Percentiles rank a stretch among this genome's conserved stretches.
Evolutionary conservation across 192 early-diverging fungal species (phyloP).

Genomic region (Geranomyces variabilis): DNA sequence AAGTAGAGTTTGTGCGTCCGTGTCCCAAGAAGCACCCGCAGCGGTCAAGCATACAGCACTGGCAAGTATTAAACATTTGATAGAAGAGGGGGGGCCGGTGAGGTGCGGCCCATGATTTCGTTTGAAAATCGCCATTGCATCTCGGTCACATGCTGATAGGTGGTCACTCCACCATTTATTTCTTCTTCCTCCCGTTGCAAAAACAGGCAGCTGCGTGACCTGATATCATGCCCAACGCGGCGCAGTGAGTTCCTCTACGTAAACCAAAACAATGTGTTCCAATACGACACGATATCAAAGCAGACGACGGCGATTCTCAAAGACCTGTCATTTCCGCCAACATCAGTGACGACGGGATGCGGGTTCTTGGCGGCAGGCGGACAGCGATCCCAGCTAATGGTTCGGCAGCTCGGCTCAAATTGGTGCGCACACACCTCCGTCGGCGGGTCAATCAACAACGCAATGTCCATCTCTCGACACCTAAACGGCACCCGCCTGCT

Average conservation of each 20-base stretch:
- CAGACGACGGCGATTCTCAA: constrained; percentile 64
- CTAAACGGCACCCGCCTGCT: constrained; percentile 68
- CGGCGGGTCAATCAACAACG: constrained; percentile 87
- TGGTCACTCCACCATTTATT: background rate
- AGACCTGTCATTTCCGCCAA: constrained; percentile 78
- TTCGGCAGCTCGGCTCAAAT: constrained; percentile 63
- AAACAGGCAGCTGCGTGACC: constrained; percentile 92
- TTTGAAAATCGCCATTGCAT: constrained; percentile 3
- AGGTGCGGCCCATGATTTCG: background rate
- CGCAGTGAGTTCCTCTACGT: constrained; percentile 81
- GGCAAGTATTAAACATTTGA: constrained; percentile 51
- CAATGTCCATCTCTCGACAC: constrained; percentile 68
- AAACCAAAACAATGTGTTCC: constrained; percentile 67
- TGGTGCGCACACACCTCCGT: constrained; percentile 66
- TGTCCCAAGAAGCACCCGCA: constrained; percentile 71
- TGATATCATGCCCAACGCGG: constrained; percentile 74
- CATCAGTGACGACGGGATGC: constrained; percentile 72
- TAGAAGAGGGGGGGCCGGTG: background rate
- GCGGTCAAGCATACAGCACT: constrained; percentile 90
- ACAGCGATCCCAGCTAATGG: constrained; percentile 82
- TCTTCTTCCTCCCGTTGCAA: background rate
- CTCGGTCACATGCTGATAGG: background rate
- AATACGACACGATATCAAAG: constrained; percentile 64
- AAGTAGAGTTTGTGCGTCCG: constrained; percentile 73
- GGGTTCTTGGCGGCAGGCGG: constrained; percentile 92